A percentile compares a stretch with the other conserved stretches of the same genome.
These are phyloP conservation scores for Xanthoparmelia taractica DNA, from an alignment of 495 filamentous ascomycete genomes.

Conservation along the genomic window DNA sequence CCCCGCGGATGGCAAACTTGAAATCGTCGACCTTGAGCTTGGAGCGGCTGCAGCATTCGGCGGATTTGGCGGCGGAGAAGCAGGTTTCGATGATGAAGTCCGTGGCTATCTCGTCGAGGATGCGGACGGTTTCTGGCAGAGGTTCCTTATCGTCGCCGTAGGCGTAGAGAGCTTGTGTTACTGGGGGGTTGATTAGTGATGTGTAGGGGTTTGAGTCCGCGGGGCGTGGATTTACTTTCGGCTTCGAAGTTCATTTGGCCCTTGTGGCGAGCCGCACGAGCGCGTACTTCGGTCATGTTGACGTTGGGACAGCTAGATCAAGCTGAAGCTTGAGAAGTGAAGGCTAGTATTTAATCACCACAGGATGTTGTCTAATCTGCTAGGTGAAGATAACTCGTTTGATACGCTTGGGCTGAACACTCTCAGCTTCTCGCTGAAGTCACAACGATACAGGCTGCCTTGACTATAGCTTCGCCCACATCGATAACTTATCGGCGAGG, in stretches of 20 bases:
- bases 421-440: not conserved
- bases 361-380: not conserved
- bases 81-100: conserved; percentile 84
- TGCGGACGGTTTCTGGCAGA: conserved; percentile 71
- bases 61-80: conserved; percentile 76
- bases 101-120: conserved; percentile 89
- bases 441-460: not conserved
- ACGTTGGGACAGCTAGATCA: not conserved
- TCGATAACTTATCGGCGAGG: not conserved
- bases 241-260: conserved; percentile 81
- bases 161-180: conserved; percentile 73
- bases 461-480: not conserved
- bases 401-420: not conserved
- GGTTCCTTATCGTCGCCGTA: conserved; percentile 69
- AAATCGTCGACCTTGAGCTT: conserved; percentile 99
- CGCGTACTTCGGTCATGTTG: conserved; percentile 59
- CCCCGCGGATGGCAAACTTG: conserved; percentile 80
- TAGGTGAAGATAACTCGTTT: not conserved
- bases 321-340: not conserved
- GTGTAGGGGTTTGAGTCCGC: not conserved
- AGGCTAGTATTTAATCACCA: not conserved
- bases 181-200: conserved; percentile 38
- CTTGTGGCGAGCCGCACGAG: conserved; percentile 71
- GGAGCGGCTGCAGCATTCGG: conserved; percentile 72
- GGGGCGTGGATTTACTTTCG: conserved; percentile 54